Evolutionary conservation across 176 grass and related monocot genomes (phyloP).

Genomic region (Avena insularis): DNA sequence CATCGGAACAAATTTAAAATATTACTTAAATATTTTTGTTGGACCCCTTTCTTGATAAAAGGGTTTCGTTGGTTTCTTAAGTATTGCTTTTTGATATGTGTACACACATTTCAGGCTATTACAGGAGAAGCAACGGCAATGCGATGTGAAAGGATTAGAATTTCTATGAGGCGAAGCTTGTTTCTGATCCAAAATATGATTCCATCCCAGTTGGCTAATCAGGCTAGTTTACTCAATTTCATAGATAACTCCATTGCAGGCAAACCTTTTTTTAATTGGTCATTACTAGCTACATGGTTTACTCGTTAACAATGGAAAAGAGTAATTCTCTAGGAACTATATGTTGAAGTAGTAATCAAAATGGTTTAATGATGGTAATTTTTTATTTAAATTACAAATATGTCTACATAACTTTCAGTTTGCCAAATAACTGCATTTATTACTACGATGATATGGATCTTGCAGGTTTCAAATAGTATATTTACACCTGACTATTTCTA

Average conservation of each 20-base stretch:
- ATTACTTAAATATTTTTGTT: slow-evolving; percentile 8
- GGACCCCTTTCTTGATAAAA: not conserved
- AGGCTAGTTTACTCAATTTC: slow-evolving; percentile 56
- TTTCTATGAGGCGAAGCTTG: slow-evolving; percentile 66
- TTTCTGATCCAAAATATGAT: slow-evolving; percentile 85
- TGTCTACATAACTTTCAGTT: not conserved
- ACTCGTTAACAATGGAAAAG: not conserved
- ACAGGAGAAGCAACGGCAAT: slow-evolving; percentile 67
- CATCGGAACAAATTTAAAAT: not conserved
- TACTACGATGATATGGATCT: not conserved
- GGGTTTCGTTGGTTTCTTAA: slow-evolving; percentile 3
- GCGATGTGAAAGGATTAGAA: slow-evolving; percentile 72
- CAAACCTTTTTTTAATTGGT: not conserved
- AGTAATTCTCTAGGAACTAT: not conserved
- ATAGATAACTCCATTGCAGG: not conserved
- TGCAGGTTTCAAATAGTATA: slow-evolving; percentile 22
- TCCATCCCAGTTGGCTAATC: slow-evolving; percentile 55
- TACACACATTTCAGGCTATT: slow-evolving; percentile 60
- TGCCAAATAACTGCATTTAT: slow-evolving; percentile 19
- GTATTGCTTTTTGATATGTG: slow-evolving; percentile 17
- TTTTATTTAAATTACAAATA: not conserved
- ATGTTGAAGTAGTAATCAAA: not conserved
- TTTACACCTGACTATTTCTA: slow-evolving; percentile 6
- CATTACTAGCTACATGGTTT: not conserved
- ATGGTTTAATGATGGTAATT: not conserved